Conservation (phyloP, 2,329 filamentous ascomycete genomes). For the Aschersonia sp. region DNA sequence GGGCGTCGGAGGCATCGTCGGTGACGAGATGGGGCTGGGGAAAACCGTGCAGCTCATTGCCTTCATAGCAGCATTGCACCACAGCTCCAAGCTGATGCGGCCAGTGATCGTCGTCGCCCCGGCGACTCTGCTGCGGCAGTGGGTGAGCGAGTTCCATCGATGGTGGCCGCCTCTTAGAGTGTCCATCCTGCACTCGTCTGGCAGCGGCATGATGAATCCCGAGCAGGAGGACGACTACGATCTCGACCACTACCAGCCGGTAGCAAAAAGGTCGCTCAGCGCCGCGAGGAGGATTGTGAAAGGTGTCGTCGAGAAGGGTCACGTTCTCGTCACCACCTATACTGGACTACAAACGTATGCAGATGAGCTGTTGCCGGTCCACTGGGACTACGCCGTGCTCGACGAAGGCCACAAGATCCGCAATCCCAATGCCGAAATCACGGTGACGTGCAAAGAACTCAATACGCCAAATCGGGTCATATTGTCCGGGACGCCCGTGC, state of each 20-base stretch:
- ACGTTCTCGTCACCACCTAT: slow-evolving; percentile 92
- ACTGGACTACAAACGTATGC: slow-evolving; percentile 89
- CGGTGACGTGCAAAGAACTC: slow-evolving; percentile 87
- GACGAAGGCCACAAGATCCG: slow-evolving; percentile 98
- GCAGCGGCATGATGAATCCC: slow-evolving; percentile 92
- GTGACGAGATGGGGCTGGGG: slow-evolving; percentile 97
- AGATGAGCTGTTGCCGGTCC: slow-evolving; percentile 62
- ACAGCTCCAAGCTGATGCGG: slow-evolving; percentile 70
- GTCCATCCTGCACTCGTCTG: slow-evolving; percentile 86
- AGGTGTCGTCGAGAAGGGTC: slow-evolving; percentile 67
- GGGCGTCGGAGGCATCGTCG: slow-evolving; percentile 83
- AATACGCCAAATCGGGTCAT: slow-evolving; percentile 84
- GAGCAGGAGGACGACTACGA: slow-evolving; percentile 40
- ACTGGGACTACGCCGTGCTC: slow-evolving; percentile 88
- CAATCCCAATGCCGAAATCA: slow-evolving; percentile 90
- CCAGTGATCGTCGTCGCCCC: slow-evolving; percentile 88
- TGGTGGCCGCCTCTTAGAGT: slow-evolving; percentile 99
- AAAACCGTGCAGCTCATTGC: slow-evolving; percentile 67
- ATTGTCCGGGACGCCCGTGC: slow-evolving; percentile 90
- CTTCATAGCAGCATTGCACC: slow-evolving; percentile 80
- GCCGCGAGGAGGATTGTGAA: slow-evolving; percentile 70
- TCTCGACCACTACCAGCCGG: slow-evolving; percentile 25
- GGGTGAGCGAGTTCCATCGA: slow-evolving; percentile 95
- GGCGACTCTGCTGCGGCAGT: slow-evolving; percentile 88
- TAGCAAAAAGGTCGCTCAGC: slow-evolving; percentile 24